Conservation (phyloP, 176 grass and related monocot genomes). For the Chloris gayana region DNA sequence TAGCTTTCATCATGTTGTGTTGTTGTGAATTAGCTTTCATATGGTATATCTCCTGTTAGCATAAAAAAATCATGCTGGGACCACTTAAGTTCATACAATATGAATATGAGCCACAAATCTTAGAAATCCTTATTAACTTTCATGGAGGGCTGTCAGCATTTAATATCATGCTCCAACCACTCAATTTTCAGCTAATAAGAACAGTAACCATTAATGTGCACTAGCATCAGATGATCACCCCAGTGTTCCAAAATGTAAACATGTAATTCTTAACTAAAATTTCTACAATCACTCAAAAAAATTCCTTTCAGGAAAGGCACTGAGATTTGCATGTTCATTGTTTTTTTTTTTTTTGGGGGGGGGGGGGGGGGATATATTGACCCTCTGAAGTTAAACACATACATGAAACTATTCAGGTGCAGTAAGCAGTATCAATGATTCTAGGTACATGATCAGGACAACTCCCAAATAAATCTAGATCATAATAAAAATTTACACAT, state of each 20-base stretch:
- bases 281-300: not conserved
- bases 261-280: no score
- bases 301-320: not conserved
- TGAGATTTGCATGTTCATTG: not conserved
- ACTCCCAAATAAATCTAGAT: not conserved
- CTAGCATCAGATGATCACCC: not conserved
- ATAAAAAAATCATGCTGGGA: not conserved
- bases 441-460: not conserved
- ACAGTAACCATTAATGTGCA: not conserved
- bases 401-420: not conserved
- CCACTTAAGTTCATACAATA: not conserved
- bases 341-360: not conserved
- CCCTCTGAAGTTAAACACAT: not conserved
- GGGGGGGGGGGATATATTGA: not conserved
- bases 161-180: not conserved
- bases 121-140: not conserved
- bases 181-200: slow-evolving; percentile 3
- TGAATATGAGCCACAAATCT: not conserved
- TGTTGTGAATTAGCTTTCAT: no score
- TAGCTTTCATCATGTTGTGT: not conserved
- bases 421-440: not conserved
- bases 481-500: not conserved
- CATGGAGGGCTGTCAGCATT: not conserved
- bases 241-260: not conserved
- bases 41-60: not conserved